A percentile compares a stretch with the other conserved stretches of the same genome.
Evolutionary conservation across 768 basidiomycete genomes (phyloP).

Genomic region (Imleria badia): DNA sequence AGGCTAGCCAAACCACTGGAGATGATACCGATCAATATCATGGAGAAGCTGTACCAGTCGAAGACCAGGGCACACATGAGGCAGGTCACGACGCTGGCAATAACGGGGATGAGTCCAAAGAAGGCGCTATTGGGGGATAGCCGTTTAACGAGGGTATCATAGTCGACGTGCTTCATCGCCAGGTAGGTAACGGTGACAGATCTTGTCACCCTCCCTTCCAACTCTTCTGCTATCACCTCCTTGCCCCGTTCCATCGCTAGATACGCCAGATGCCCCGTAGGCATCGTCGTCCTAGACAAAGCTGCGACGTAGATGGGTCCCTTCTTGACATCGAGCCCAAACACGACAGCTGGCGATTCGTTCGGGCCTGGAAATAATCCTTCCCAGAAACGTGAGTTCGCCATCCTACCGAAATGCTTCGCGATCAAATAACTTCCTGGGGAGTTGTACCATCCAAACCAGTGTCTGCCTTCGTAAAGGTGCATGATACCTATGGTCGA

Average conservation of each 20-base stretch:
- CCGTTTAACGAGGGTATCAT: not conserved
- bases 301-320: slow-evolving; percentile 31
- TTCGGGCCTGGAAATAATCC: slow-evolving; percentile 33
- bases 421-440: slow-evolving; percentile 35
- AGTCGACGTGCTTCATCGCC: slow-evolving; percentile 10
- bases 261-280: slow-evolving; percentile 28
- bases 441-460: slow-evolving; percentile 38
- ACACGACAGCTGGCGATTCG: slow-evolving; percentile 26
- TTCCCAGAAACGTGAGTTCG: slow-evolving; percentile 33
- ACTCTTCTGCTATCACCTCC: not conserved
- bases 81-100: slow-evolving; percentile 22
- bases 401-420: slow-evolving; percentile 33
- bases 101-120: slow-evolving; percentile 25
- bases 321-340: slow-evolving; percentile 27
- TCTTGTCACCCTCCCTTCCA: slow-evolving; percentile 9
- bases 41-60: slow-evolving; percentile 32
- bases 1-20: slow-evolving; percentile 28
- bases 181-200: slow-evolving; percentile 17
- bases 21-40: slow-evolving; percentile 35
- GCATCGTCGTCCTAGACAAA: slow-evolving; percentile 31
- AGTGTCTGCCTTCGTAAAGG: slow-evolving; percentile 29
- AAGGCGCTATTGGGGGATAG: slow-evolving; percentile 3
- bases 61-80: slow-evolving; percentile 15
- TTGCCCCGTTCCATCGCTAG: slow-evolving; percentile 21
- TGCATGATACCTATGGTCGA: slow-evolving; percentile 36